Conservation (phyloP, 2,329 filamentous ascomycete species). For the Sporothrix curviconia region DNA sequence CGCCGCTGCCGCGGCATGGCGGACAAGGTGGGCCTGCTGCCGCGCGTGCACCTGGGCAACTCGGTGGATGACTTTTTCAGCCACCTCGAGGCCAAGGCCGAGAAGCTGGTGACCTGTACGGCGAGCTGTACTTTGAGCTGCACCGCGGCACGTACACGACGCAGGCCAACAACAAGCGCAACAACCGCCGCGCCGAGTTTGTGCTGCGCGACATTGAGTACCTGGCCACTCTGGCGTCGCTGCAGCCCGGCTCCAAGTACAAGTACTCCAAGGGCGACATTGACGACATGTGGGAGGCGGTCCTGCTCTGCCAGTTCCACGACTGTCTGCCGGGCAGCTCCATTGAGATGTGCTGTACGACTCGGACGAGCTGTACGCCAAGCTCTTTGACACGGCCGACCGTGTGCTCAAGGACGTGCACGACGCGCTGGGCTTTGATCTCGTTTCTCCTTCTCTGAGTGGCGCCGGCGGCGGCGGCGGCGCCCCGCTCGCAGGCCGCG, state of each 20-base stretch:
- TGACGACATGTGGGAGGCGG: constrained; percentile 90
- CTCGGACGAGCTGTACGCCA: constrained; percentile 78
- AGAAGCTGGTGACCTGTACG: constrained; percentile 88
- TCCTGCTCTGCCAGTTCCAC: constrained; percentile 92
- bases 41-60: constrained; percentile 79
- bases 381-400: constrained; percentile 72
- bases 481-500: too few species aligned
- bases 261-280: constrained; percentile 92
- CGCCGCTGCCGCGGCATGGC: constrained; percentile 85
- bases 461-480: too few species aligned
- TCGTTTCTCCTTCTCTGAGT: constrained; percentile 50
- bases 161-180: constrained; percentile 92
- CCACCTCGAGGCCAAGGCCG: constrained; percentile 69
- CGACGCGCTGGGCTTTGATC: constrained; percentile 61
- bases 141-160: constrained; percentile 97
- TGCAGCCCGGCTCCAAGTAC: constrained; percentile 61
- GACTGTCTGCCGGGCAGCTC: constrained; percentile 91
- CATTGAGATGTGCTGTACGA: constrained; percentile 98
- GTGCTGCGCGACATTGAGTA: constrained; percentile 83
- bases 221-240: constrained; percentile 75
- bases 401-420: constrained; percentile 65
- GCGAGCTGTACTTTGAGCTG: constrained; percentile 95
- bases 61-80: constrained; percentile 95
- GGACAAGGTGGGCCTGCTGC: constrained; percentile 62
- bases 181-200: constrained; percentile 81